Percentiles rank a stretch among this genome's conserved stretches.
Conservation (phyloP, 805 yeast species). For the Sporopachydermia quercuum region DNA sequence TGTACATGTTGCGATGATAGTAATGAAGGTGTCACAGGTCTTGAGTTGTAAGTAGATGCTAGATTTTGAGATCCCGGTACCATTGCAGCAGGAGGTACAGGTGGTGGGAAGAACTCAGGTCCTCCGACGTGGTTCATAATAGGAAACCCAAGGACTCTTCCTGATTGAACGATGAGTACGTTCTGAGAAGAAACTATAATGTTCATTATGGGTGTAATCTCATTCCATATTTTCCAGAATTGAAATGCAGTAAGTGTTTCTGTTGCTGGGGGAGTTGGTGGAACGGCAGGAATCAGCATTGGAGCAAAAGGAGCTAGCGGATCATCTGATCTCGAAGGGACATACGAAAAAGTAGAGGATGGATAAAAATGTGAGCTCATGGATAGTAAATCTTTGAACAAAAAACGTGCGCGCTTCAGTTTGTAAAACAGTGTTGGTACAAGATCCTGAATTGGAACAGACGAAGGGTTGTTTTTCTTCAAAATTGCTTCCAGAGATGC, state of each 20-base stretch:
- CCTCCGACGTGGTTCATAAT: neutral
- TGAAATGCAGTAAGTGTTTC: neutral
- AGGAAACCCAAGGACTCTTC: neutral
- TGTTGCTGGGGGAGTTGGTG: neutral
- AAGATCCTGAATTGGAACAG: neutral
- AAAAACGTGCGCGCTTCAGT: neutral
- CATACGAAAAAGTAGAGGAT: neutral
- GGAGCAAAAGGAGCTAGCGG: constrained; percentile 1
- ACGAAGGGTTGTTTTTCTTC: neutral
- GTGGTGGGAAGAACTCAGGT: neutral
- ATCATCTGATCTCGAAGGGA: neutral
- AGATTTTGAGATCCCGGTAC: no score
- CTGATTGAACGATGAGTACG: neutral
- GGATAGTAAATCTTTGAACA: neutral
- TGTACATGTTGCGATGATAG: neutral
- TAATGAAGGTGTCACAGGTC: neutral
- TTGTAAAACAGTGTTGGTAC: neutral
- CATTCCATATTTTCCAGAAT: neutral
- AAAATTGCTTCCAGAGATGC: neutral
- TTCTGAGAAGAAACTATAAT: neutral
- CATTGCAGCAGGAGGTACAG: no score
- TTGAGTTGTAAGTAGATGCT: no score
- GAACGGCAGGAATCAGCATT: no score
- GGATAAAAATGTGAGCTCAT: neutral
- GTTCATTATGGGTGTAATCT: neutral